Percentiles rank a stretch among this genome's conserved stretches.
These are phyloP conservation scores for Suhomyces yuchorum DNA, from an alignment of 1,139 yeast species.

Conservation along the genomic window DNA sequence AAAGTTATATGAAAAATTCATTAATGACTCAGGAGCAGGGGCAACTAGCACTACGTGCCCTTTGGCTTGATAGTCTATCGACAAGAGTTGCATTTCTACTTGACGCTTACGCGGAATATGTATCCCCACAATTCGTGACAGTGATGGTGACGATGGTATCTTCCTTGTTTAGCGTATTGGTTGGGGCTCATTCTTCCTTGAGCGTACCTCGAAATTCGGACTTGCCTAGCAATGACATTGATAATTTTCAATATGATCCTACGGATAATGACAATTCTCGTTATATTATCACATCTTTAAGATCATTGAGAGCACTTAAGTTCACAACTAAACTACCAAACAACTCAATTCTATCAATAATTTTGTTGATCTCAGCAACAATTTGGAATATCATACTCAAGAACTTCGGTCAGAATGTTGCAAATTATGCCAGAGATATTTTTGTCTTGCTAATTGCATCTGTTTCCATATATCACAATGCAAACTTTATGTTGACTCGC, in stretches of 20 bases:
- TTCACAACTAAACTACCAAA: background rate
- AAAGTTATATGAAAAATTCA: background rate
- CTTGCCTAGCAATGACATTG: conserved; percentile 34
- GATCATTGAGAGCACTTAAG: conserved; percentile 17
- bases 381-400: background rate
- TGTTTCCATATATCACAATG: conserved; percentile 8
- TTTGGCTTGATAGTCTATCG: background rate
- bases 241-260: conserved; percentile 46
- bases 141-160: conserved; percentile 4
- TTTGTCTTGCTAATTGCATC: conserved; percentile 1
- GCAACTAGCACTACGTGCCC: background rate
- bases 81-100: conserved; percentile 10
- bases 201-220: conserved; percentile 47
- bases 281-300: conserved; percentile 21
- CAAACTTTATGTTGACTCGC: conserved; percentile 6
- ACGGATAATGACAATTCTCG: conserved; percentile 42
- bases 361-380: background rate
- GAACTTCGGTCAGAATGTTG: background rate
- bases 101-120: conserved; percentile 8
- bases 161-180: conserved; percentile 26
- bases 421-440: background rate
- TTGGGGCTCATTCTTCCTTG: conserved; percentile 46
- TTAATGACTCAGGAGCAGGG: background rate
- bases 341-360: background rate
- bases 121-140: conserved; percentile 9